Base-by-base conservation (phyloP, 768 basidiomycete genomes). In the Podaxis rugospora region DNA sequence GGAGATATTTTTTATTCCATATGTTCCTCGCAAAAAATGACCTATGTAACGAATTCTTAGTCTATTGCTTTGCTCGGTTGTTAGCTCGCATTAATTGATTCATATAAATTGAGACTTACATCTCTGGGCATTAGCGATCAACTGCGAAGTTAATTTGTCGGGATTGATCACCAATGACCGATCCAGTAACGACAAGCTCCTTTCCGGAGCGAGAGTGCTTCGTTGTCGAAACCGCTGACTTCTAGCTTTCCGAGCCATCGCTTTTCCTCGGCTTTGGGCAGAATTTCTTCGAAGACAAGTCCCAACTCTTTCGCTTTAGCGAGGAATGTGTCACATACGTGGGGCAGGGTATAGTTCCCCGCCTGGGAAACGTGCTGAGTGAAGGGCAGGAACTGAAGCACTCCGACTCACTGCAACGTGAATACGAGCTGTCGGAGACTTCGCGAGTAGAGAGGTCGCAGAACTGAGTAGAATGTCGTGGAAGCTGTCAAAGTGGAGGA, bases 401-500 rank as follows among this genome's bases (percentile, higher is more conserved):
- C 5, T 37, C 39, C 28, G 25, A 67, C 72, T 60, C 61, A 80
- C 83, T 1, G 86, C 84, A 42, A 89, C 76, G 66, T 88, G 85
- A 0, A 80, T 76, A 28, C 80, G 72, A 2, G 84, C 78, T 2
- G 69, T 62, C 5, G 70, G 52, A 1, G 72, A 68, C 46, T 69
- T 78, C 11, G 74, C 70, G 9, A 91, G 79, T 11, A 91, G 78
- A 27, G 73, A 66, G 0, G 66, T 66, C 18, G 87, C 68, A 5
- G 88, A 86, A 3, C 70, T 62, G 25, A 90, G 68, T 39, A 90
- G 78, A 21, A 70, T 78, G 59, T 75, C 78, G 68, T 90, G 89
- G 46, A 84, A 87, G 56, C 66, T 65, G 67, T 83, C 76, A 68
- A 90, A 89, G 70, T 90, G 87, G 25, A 92, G 77, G 10, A 92